Conservation (phyloP, 1,284 basidiomycete genomes). For the Ustilago vetiveriae region DNA sequence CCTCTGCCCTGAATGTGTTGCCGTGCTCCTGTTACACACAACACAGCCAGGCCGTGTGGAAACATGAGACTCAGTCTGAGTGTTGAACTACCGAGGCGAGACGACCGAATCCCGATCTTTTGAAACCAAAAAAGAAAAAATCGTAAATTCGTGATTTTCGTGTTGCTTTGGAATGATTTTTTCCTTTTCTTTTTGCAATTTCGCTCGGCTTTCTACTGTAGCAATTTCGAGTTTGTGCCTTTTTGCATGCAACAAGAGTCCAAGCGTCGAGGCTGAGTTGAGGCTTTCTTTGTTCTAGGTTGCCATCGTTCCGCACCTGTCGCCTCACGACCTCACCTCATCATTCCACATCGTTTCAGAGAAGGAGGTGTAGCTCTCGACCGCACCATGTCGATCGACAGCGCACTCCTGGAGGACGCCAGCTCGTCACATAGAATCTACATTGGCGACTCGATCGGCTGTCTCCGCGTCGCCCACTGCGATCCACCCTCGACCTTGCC, state of each 20-base stretch:
- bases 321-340: not conserved
- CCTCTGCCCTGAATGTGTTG: too few species aligned
- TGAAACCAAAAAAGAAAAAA: not conserved
- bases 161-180: too few species aligned
- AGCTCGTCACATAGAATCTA: slow-evolving; percentile 43
- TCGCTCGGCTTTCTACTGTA: not conserved
- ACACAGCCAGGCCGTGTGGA: too few species aligned
- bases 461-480: slow-evolving; percentile 44
- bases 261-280: slow-evolving; percentile 5
- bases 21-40: not conserved
- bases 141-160: too few species aligned
- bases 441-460: slow-evolving; percentile 47
- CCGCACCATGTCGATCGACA: slow-evolving; percentile 21
- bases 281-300: too few species aligned
- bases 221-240: not conserved
- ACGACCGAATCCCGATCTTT: slow-evolving; percentile 5
- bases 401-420: slow-evolving; percentile 23
- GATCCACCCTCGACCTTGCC: slow-evolving; percentile 22
- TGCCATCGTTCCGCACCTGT: not conserved
- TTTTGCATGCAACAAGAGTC: not conserved
- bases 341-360: not conserved
- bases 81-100: not conserved
- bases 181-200: not conserved
- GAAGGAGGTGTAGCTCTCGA: too few species aligned
- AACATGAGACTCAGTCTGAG: too few species aligned